phyloP scores from a whole-genome alignment of 768 basidiomycete genomes.

The Boletus rubescentipes region DNA sequence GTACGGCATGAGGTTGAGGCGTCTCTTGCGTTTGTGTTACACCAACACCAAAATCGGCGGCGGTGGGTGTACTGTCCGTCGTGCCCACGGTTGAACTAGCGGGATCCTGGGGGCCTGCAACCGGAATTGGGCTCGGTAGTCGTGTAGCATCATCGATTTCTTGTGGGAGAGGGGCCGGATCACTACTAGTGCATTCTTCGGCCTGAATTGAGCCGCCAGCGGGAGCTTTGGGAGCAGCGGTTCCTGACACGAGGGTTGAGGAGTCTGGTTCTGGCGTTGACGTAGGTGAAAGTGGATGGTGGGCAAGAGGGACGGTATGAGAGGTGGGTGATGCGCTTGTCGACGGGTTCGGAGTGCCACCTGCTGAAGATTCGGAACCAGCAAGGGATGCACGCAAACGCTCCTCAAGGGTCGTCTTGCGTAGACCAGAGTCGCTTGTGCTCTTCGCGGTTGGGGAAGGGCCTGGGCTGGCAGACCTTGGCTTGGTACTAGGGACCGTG shows the following conservation, averaged over 20 bases:
- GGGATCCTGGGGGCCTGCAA: neutral
- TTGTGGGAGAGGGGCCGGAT: neutral
- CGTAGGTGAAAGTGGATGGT: constrained; percentile 41
- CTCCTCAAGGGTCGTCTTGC: constrained; percentile 71
- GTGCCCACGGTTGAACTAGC: neutral
- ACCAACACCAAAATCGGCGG: neutral
- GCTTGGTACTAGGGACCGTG: constrained; percentile 8
- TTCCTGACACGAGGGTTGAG: constrained; percentile 18
- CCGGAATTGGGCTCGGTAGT: neutral
- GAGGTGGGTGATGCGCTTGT: constrained; percentile 43
- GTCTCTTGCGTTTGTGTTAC: neutral
- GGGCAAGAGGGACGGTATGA: constrained; percentile 20
- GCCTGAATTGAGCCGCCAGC: neutral
- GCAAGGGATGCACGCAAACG: constrained; percentile 66
- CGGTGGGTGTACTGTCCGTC: neutral
- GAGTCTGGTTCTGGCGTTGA: constrained; percentile 46
- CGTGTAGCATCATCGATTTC: neutral
- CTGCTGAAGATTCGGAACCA: constrained; percentile 52
- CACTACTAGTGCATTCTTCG: neutral
- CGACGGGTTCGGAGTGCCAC: constrained; percentile 42
- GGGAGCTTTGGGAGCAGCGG: neutral
- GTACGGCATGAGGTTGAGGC: neutral
- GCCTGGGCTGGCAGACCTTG: constrained; percentile 26
- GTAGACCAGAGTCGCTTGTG: constrained; percentile 23
- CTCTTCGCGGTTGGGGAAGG: constrained; percentile 20